A percentile compares a stretch with the other conserved stretches of the same genome.
Evolutionary conservation across 2,329 filamentous ascomycete genomes (phyloP).

Genomic region (Phoma sp.): DNA sequence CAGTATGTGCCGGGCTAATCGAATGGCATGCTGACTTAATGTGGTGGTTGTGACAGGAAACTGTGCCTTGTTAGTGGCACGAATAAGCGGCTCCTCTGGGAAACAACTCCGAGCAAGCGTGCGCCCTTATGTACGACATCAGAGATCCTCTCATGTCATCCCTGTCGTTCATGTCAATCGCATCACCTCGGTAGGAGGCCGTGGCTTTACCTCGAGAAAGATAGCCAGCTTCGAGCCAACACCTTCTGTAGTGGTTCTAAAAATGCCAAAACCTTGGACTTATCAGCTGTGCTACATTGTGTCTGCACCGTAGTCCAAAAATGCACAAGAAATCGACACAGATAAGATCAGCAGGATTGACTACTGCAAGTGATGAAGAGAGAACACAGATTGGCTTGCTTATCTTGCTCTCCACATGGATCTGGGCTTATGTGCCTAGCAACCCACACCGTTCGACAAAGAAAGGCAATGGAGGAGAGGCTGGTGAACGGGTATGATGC

Average conservation of each 20-base stretch:
- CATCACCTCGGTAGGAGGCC: conserved; percentile 6
- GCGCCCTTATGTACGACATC: conserved; percentile 35
- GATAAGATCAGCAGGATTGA: conserved; percentile 3
- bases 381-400: conserved; percentile 20
- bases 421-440: conserved; percentile 24
- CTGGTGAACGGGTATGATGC: conserved; percentile 18
- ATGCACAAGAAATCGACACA: not conserved
- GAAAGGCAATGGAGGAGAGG: conserved; percentile 13
- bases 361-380: conserved; percentile 14
- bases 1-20: not conserved
- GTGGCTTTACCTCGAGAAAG: conserved; percentile 4
- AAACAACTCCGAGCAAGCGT: conserved; percentile 24
- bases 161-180: conserved; percentile 18
- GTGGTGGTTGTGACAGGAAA: conserved; percentile 8
- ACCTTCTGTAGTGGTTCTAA: not conserved
- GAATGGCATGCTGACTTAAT: not conserved
- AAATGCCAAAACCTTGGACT: not conserved
- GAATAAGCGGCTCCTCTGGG: conserved; percentile 18
- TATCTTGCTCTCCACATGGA: conserved; percentile 17
- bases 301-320: not conserved
- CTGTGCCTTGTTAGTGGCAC: conserved; percentile 18
- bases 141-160: conserved; percentile 23
- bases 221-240: not conserved
- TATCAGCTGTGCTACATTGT: not conserved
- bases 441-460: conserved; percentile 33